Evolutionary conservation across 139 green algal species (phyloP), one percentile per base, ranked within the genome.

Genomic region (Tetraselmis chui): DNA sequence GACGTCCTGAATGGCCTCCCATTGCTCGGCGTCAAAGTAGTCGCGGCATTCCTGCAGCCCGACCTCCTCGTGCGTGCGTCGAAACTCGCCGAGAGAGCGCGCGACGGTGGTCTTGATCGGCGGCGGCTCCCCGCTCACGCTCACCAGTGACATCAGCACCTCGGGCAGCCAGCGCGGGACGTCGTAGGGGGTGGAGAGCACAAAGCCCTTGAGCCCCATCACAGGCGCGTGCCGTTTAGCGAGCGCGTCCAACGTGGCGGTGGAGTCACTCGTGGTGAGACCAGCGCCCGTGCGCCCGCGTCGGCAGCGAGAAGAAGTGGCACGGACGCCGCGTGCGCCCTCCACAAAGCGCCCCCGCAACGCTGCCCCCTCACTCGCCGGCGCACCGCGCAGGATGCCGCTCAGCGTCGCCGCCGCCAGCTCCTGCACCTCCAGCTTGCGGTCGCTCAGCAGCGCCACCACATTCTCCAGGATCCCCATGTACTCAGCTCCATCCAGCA

Each of bases 101-200:
- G 77, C 82, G 45, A 91, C 86, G 5, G 88, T 84, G 23, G 83
- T 82, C 23, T 86, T 85, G 28, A 95, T 82, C 22, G 91, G 92
- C 2, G 87, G 67, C 5, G 89, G 87, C 76, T 94, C 84, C 1
- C 45, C 76, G 0, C 91, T 86, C 5, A 88, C 87, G 0, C 81
- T 77, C 23, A 92, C 88, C 32, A 97, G 87, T 29, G 87, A 88
- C 89, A 94, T 87, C 29, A 97, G 85, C 76, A 95, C 91, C 11
- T 89, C 81, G n/a, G 94, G 89, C 87, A 96, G 85, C 93, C 93
- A 98, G 32, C 27, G 23, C 1, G 93, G 94, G 31, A 94, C 89
- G 85, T 98, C 93, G 82, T 98, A 98, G 2, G 94, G 94, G 1
- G 76, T 83, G 1, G 89, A 93, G 76, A 96, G 83, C 30, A 98